Conservation (phyloP, 169 alveolate genomes). For the Blepharisma undulans region DNA sequence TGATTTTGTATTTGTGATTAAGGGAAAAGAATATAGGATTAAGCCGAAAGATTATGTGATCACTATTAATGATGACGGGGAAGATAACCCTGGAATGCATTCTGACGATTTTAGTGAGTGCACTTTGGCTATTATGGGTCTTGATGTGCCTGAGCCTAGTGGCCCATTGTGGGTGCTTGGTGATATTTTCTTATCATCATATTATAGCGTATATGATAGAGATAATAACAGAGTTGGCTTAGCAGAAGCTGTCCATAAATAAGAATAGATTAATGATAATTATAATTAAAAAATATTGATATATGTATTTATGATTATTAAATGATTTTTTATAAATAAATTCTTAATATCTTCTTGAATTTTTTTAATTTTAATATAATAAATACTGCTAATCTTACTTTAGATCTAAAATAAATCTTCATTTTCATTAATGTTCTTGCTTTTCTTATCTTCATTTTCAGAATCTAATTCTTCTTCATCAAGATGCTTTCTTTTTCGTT, state of each 20-base stretch:
- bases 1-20: constrained; percentile 51
- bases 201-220: constrained; percentile 67
- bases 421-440: too few relatives aligned
- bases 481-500: too few relatives aligned
- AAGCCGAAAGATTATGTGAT: constrained; percentile 56
- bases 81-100: constrained; percentile 43
- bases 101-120: constrained; percentile 37
- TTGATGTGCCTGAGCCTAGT: constrained; percentile 55
- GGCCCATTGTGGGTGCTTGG: constrained; percentile 69
- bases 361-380: too few relatives aligned
- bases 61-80: constrained; percentile 33
- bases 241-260: constrained; percentile 41
- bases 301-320: too few relatives aligned
- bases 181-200: constrained; percentile 60
- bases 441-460: too few relatives aligned
- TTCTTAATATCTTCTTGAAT: too few relatives aligned
- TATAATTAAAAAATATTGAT: too few relatives aligned
- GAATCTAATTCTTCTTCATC: too few relatives aligned
- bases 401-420: too few relatives aligned
- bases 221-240: constrained; percentile 64
- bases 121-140: constrained; percentile 44
- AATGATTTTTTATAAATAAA: too few relatives aligned
- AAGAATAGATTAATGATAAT: not conserved
- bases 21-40: constrained; percentile 48
- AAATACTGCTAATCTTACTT: too few relatives aligned